Base-by-base conservation (phyloP, 495 filamentous ascomycete genomes). In the Penicillium argentinense region DNA sequence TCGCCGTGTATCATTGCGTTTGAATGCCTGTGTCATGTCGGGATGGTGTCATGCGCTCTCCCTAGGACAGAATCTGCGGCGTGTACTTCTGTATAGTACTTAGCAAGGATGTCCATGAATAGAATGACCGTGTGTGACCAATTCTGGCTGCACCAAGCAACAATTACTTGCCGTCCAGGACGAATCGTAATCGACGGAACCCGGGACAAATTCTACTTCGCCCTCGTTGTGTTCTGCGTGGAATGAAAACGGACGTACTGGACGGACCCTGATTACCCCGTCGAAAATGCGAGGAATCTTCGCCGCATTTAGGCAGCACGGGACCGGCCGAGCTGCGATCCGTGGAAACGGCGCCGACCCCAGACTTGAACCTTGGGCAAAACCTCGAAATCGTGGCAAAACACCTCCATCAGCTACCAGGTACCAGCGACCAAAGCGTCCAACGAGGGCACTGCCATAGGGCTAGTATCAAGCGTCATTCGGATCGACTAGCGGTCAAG, bases 1-100 rank as follows among this genome's bases (percentile, higher is more conserved):
- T 47, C 39, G 39, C 29, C 37, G 25, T 54, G 51, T 52, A 58
- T 26, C 45, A 53, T 55, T 48, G 43, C 37, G 39, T 45, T 25
- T 54, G 46, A 22, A 13, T 36, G 33, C 9, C 25, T 56, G 41
- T 46, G 42, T 41, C 49, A 39, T 57, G 40, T 46, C 24, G 22
- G 48, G 42, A 26, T 18, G 17, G 18, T 26, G 33, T 40, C 11
- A 36, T 34, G 14, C 23, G 27, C 12, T 17, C 21, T n/a, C 12
- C 9, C 5, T n/a, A 18, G 45, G 27, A 13, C 17, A n/a, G 24
- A 24, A 33, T n/a, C 27, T 45, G 30, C 32, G 37, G 33, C 17
- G 45, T 36, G 37, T 59, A 30, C 30, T 50, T 41, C 16, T 45
- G 27, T 49, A 34, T 49, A 53, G 45, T 41, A 47, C 43, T 44